Evolutionary conservation across 108 stramenopile genomes (phyloP).

Genomic region (Pseudonitzschia delicatissima): DNA sequence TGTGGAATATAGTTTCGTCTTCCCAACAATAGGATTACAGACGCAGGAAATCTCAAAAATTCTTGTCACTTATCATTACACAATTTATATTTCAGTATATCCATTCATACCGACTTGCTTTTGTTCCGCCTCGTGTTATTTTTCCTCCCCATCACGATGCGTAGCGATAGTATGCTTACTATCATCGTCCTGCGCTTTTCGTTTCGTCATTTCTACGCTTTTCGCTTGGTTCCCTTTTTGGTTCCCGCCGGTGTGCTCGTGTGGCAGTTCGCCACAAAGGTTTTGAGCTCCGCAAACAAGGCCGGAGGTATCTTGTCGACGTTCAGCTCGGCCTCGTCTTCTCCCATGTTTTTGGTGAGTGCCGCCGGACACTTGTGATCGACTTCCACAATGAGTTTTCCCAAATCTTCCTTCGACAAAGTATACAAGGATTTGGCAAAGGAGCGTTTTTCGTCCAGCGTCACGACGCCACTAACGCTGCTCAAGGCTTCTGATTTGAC

Average conservation of each 20-base stretch:
- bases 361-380: conserved; percentile 88
- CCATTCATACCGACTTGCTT: too few species aligned
- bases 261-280: conserved; percentile 21
- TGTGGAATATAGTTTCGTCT: too few species aligned
- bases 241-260: conserved; percentile 23
- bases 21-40: too few species aligned
- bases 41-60: too few species aligned
- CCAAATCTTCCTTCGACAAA: conserved; percentile 88
- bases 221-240: conserved; percentile 44
- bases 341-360: conserved; percentile 73
- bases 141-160: too few species aligned
- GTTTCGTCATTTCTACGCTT: background rate
- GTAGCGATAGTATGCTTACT: too few species aligned
- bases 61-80: too few species aligned
- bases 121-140: too few species aligned
- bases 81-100: too few species aligned
- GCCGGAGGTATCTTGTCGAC: conserved; percentile 82
- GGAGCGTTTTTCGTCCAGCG: conserved; percentile 76
- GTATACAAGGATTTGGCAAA: conserved; percentile 88
- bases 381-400: conserved; percentile 82
- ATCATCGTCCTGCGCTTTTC: background rate
- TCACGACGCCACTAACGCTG: conserved; percentile 17
- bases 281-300: conserved; percentile 71
- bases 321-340: conserved; percentile 94
- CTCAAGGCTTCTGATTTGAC: background rate